phyloP scores from a whole-genome alignment of 2,329 filamentous ascomycete genomes.

The Fusarium goolgardi region DNA sequence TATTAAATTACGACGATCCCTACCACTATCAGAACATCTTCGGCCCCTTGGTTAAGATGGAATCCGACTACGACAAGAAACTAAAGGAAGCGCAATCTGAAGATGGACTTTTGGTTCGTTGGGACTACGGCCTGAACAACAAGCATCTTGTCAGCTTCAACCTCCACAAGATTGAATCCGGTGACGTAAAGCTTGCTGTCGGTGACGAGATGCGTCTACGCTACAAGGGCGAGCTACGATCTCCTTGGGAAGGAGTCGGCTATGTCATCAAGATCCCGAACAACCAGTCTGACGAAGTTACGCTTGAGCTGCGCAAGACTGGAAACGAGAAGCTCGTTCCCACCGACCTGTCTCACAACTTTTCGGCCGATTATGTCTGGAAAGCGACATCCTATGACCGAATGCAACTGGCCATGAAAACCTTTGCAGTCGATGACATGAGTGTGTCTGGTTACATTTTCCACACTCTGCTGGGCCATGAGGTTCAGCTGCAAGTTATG shows the following conservation, averaged over 20 bases:
- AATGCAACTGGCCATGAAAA: slow-evolving; percentile 99
- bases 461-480: slow-evolving; percentile 93
- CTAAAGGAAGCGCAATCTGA: slow-evolving; percentile 98
- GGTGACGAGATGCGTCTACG: slow-evolving; percentile 98
- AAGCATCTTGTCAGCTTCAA: slow-evolving; percentile 97
- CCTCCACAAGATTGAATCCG: slow-evolving; percentile 95
- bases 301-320: slow-evolving; percentile 91
- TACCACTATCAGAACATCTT: slow-evolving; percentile 99
- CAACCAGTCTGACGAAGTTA: slow-evolving; percentile 98
- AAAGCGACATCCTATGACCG: slow-evolving; percentile 99
- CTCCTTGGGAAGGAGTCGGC: slow-evolving; percentile 95
- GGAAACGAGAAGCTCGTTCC: slow-evolving; percentile 97
- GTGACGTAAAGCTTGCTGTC: slow-evolving; percentile 96
- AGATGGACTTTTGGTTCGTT: slow-evolving; percentile 91
- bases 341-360: slow-evolving; percentile 96
- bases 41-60: slow-evolving; percentile 97
- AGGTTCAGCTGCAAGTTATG: slow-evolving; percentile 93
- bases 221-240: slow-evolving; percentile 92
- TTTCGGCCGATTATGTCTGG: slow-evolving; percentile 99
- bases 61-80: slow-evolving; percentile 99
- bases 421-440: slow-evolving; percentile 96
- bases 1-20: slow-evolving; percentile 94
- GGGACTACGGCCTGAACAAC: slow-evolving; percentile 96
- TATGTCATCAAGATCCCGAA: slow-evolving; percentile 99
- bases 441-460: slow-evolving; percentile 99